Evolutionary conservation across 106 monocot genomes (phyloP).

Genomic region (Hemerocallis citrina): DNA sequence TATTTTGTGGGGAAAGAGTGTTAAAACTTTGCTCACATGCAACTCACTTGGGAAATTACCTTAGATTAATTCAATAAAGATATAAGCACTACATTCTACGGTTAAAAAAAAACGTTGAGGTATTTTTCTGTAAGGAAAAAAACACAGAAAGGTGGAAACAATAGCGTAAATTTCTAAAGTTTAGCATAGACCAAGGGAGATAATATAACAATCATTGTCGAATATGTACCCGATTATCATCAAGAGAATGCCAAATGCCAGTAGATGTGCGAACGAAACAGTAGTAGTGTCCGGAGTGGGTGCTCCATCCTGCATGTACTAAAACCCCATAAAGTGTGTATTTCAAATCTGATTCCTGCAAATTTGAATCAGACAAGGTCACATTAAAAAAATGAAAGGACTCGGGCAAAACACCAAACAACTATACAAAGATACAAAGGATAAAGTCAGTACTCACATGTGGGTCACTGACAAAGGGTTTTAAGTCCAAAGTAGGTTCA

Average conservation of each 20-base stretch:
- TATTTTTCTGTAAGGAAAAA: no score
- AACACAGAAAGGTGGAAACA: no score
- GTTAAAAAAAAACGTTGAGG: no score
- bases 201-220: background rate
- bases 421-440: slow-evolving; percentile 3
- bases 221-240: slow-evolving; percentile 59
- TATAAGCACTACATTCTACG: no score
- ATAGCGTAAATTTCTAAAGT: no score
- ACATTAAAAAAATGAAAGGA: background rate
- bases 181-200: no score
- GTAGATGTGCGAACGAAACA: slow-evolving; percentile 68
- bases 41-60: no score
- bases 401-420: background rate
- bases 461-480: slow-evolving; percentile 78
- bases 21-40: no score
- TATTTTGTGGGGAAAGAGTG: no score
- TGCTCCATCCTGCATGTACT: slow-evolving; percentile 67
- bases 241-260: slow-evolving; percentile 70
- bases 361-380: background rate
- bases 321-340: slow-evolving; percentile 79
- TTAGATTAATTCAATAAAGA: no score
- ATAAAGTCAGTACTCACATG: slow-evolving; percentile 62
- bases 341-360: slow-evolving; percentile 43
- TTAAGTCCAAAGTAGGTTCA: slow-evolving; percentile 60
- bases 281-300: slow-evolving; percentile 76